Conservation (phyloP, 163 green algal species). For the Trebouxia gelatinosa region DNA sequence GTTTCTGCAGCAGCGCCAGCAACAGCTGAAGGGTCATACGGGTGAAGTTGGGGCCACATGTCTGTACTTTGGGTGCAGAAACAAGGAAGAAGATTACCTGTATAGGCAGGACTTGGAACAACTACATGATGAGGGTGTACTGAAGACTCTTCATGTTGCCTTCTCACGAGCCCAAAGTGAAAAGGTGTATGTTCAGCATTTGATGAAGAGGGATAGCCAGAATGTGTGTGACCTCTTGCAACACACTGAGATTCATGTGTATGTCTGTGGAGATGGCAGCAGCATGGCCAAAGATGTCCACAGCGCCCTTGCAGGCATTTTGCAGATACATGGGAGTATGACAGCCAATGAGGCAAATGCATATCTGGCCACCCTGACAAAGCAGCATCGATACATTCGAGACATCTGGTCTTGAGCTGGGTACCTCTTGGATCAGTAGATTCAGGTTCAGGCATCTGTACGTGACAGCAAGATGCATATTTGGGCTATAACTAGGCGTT, state of each 20-base stretch:
- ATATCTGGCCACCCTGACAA: slow-evolving; percentile 65
- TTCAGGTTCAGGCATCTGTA: not conserved
- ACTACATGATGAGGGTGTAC: slow-evolving; percentile 48
- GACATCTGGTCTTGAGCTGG: slow-evolving; percentile 96
- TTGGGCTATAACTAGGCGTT: not conserved
- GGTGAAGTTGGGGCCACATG: slow-evolving; percentile 54
- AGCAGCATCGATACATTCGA: slow-evolving; percentile 81
- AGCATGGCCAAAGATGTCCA: slow-evolving; percentile 92
- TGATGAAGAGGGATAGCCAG: slow-evolving; percentile 59
- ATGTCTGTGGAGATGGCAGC: slow-evolving; percentile 83
- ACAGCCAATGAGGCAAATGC: slow-evolving; percentile 48
- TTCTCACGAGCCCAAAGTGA: slow-evolving; percentile 68
- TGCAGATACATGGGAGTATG: slow-evolving; percentile 50
- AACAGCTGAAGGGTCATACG: slow-evolving; percentile 72
- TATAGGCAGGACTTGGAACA: slow-evolving; percentile 72
- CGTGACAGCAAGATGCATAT: not conserved
- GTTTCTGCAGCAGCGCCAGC: slow-evolving; percentile 75
- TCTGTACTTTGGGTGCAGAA: slow-evolving; percentile 86
- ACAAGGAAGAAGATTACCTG: slow-evolving; percentile 69
- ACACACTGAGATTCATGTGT: slow-evolving; percentile 72
- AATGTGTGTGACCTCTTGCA: slow-evolving; percentile 73
- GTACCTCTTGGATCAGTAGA: too few relatives aligned
- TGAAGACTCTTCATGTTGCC: slow-evolving; percentile 61
- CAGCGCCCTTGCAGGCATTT: slow-evolving; percentile 54
- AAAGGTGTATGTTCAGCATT: slow-evolving; percentile 85